Percentiles rank a stretch among this genome's conserved stretches.
These are phyloP conservation scores for Pichia kluyveri DNA, from an alignment of 805 yeast genomes.

Conservation along the genomic window DNA sequence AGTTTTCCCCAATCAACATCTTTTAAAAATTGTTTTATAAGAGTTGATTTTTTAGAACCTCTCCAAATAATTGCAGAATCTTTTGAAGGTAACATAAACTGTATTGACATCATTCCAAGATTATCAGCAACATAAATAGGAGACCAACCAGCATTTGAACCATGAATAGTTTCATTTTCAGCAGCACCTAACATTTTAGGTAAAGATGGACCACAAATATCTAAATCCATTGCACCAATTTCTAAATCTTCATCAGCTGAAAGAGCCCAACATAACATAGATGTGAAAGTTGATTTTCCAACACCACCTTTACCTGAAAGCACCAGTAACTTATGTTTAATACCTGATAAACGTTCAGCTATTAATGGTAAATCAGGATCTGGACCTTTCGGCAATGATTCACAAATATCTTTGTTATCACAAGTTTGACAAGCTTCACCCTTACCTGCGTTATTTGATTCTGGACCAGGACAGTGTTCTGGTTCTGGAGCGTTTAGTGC, in stretches of 20 bases:
- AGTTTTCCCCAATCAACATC: conserved; percentile 93
- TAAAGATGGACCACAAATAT: conserved; percentile 95
- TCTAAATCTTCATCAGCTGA: conserved; percentile 76
- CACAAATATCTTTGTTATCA: conserved; percentile 87
- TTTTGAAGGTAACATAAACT: conserved; percentile 85
- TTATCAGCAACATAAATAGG: conserved; percentile 96
- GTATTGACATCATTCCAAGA: conserved; percentile 90
- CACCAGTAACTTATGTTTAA: conserved; percentile 71
- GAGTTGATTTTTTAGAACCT: conserved; percentile 89
- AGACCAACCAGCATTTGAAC: conserved; percentile 89
- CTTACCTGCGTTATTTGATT: conserved; percentile 86
- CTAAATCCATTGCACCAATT: conserved; percentile 94
- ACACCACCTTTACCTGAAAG: conserved; percentile 91
- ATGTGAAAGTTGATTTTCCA: conserved; percentile 92
- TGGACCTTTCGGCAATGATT: conserved; percentile 78
- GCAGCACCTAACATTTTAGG: conserved; percentile 92
- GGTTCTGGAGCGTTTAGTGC: conserved; percentile 67
- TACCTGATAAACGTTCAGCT: conserved; percentile 50
- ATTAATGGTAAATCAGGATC: conserved; percentile 86
- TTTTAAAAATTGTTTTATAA: conserved; percentile 86
- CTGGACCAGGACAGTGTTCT: conserved; percentile 98
- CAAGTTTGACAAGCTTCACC: conserved; percentile 94
- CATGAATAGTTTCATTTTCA: conserved; percentile 81
- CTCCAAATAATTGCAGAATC: conserved; percentile 97
- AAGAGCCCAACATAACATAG: conserved; percentile 94